These are phyloP conservation scores for Aureobasidium sp. DNA, from an alignment of 2,329 filamentous ascomycete species.

Conservation along the genomic window DNA sequence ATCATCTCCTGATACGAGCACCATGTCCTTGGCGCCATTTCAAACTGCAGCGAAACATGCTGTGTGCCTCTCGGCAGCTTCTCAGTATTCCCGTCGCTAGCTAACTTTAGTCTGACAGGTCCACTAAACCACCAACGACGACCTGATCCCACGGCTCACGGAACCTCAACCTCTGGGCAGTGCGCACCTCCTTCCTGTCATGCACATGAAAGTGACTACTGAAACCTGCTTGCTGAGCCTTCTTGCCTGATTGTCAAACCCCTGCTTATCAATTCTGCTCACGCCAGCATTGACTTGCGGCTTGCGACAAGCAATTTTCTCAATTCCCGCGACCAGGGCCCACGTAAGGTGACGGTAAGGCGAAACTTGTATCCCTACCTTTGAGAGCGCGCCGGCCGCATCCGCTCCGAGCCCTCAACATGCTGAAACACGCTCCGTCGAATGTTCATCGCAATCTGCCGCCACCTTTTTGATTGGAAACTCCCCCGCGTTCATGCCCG, in stretches of 20 bases:
- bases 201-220: background rate
- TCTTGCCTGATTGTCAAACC: background rate
- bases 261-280: background rate
- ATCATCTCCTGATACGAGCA: constrained; percentile 3
- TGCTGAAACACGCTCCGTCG: constrained; percentile 2
- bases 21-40: background rate
- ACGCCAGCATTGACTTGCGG: background rate
- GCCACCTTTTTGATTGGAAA: background rate
- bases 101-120: constrained; percentile 7
- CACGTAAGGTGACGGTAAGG: background rate
- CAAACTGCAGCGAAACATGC: background rate
- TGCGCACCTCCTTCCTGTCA: background rate
- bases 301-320: background rate
- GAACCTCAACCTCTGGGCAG: background rate
- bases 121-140: background rate
- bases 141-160: background rate
- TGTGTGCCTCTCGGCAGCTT: background rate
- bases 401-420: background rate
- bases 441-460: constrained; percentile 8
- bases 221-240: background rate
- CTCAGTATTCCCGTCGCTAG: background rate
- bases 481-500: background rate
- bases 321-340: background rate
- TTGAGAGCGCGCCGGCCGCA: background rate
- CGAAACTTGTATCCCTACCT: background rate